phyloP scores from a whole-genome alignment of 116 monocot species.

The Cymodocea nodosa region DNA sequence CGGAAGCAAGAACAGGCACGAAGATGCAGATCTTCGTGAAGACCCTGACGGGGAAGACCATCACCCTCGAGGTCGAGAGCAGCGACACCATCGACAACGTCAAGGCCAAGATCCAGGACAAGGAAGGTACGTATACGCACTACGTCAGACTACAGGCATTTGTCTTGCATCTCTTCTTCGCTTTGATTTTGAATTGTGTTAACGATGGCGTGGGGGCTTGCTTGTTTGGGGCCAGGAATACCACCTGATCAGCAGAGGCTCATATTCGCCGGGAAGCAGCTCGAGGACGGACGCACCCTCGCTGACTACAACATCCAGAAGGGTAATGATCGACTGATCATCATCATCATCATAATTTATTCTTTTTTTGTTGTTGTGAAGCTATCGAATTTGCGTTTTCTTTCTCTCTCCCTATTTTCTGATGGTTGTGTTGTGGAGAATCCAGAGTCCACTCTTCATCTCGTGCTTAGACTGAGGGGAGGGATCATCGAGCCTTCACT shows the following conservation, averaged over 20 bases:
- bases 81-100: slow-evolving; percentile 72
- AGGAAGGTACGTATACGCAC: slow-evolving; percentile 24
- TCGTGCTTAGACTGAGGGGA: slow-evolving; percentile 20
- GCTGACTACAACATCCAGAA: slow-evolving; percentile 55
- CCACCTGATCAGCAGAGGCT: slow-evolving; percentile 44
- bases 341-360: too few species aligned
- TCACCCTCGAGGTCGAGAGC: slow-evolving; percentile 66
- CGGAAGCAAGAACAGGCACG: background rate
- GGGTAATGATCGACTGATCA: slow-evolving; percentile 8
- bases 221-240: too few species aligned
- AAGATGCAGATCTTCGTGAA: slow-evolving; percentile 35
- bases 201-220: too few species aligned
- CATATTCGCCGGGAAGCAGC: slow-evolving; percentile 50
- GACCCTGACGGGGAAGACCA: slow-evolving; percentile 39
- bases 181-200: background rate
- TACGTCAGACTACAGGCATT: background rate
- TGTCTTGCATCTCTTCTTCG: background rate
- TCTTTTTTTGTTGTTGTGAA: background rate
- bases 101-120: slow-evolving; percentile 60
- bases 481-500: slow-evolving; percentile 23
- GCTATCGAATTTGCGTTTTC: background rate
- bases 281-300: slow-evolving; percentile 40
- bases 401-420: too few species aligned
- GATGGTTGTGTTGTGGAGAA: too few species aligned
- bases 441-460: slow-evolving; percentile 16